These are phyloP conservation scores for Gentiana dahurica DNA, from an alignment of 257 asterid genomes.

Conservation along the genomic window DNA sequence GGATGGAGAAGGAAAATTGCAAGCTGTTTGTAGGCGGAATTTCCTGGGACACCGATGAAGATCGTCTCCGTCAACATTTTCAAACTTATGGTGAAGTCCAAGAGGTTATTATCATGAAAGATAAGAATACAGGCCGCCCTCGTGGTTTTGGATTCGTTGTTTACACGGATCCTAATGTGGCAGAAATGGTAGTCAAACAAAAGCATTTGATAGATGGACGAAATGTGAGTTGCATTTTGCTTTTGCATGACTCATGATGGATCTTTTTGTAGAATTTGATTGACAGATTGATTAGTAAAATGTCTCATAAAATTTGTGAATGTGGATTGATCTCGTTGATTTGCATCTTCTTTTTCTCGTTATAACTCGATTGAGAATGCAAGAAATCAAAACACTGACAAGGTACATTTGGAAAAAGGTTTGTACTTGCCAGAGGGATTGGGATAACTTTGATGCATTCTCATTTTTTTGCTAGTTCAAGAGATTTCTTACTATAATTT, in stretches of 20 bases:
- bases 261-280: too few species aligned
- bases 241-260: too few species aligned
- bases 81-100: constrained; percentile 67
- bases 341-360: too few species aligned
- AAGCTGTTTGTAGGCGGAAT: constrained; percentile 90
- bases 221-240: constrained; percentile 48
- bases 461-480: too few species aligned
- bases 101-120: constrained; percentile 88
- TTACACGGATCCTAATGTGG: constrained; percentile 68
- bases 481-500: not conserved
- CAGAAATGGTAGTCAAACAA: constrained; percentile 76
- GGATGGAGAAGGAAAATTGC: constrained; percentile 80
- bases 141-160: constrained; percentile 94
- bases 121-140: constrained; percentile 88
- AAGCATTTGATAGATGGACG: constrained; percentile 77
- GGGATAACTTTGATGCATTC: too few species aligned
- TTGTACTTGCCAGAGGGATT: too few species aligned
- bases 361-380: too few species aligned
- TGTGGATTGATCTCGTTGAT: too few species aligned
- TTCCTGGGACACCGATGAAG: constrained; percentile 95
- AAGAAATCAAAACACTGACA: too few species aligned
- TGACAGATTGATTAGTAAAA: too few species aligned
- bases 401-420: too few species aligned
- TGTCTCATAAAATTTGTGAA: too few species aligned
- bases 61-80: constrained; percentile 72